A percentile compares a stretch with the other conserved stretches of the same genome.
phyloP scores from a whole-genome alignment of 768 basidiomycete genomes.

The Naganishia friedmannii region DNA sequence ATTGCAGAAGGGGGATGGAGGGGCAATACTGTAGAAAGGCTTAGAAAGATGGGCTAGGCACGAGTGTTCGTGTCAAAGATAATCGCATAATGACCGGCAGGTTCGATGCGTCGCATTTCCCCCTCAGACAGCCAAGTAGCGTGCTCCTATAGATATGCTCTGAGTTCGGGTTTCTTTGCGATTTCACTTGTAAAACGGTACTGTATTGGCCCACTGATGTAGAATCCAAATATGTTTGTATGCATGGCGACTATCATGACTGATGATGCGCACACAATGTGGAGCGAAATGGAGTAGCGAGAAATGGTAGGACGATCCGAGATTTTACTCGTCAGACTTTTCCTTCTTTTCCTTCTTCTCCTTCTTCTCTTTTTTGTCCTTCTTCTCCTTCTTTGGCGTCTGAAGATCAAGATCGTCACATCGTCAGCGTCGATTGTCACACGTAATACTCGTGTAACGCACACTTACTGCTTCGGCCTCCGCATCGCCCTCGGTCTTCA shows the following conservation, averaged over 20 bases:
- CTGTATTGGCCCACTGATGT: not conserved
- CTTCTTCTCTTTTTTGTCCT: conserved; percentile 33
- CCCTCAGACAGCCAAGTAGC: not conserved
- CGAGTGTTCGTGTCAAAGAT: not conserved
- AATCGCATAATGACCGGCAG: not conserved
- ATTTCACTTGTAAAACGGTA: not conserved
- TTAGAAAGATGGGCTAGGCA: not conserved
- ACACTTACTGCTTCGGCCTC: not conserved
- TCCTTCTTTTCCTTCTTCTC: conserved; percentile 31
- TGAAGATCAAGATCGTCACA: too few species aligned
- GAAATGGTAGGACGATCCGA: not conserved
- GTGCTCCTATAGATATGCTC: not conserved
- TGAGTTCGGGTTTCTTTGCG: too few species aligned
- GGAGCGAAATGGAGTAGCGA: not conserved
- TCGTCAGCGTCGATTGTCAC: conserved; percentile 1
- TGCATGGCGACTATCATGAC: not conserved
- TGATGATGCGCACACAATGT: not conserved
- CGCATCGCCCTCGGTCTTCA: conserved; percentile 23
- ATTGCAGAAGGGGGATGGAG: not conserved
- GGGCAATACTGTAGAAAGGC: not conserved
- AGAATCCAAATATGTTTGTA: not conserved
- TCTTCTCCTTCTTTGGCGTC: conserved; percentile 28
- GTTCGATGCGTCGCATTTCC: too few species aligned
- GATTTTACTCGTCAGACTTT: conserved; percentile 15
- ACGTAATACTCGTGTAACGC: not conserved